These are phyloP conservation scores for Trametes elegans DNA, from an alignment of 768 basidiomycete genomes.

Conservation along the genomic window DNA sequence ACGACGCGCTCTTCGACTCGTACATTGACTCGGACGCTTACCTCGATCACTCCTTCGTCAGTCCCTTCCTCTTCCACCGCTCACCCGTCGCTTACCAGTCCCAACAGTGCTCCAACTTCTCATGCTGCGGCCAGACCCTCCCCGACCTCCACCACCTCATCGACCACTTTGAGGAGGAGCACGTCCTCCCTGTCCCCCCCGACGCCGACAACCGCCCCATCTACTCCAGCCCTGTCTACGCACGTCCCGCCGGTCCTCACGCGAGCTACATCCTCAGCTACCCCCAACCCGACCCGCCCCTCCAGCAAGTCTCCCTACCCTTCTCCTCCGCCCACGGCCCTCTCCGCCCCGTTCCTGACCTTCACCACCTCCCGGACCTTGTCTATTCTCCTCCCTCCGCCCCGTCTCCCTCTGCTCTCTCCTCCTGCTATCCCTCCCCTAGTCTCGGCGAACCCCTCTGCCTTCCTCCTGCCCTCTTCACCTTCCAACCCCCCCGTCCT, in stretches of 20 bases:
- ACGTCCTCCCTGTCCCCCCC: constrained; percentile 33
- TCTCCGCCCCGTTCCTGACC: constrained; percentile 4
- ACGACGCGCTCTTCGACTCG: constrained; percentile 12
- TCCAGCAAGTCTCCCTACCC: constrained; percentile 14
- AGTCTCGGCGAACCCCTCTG: constrained; percentile 20
- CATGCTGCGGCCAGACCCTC: constrained; percentile 46
- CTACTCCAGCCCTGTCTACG: constrained; percentile 28
- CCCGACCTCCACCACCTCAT: constrained; percentile 49
- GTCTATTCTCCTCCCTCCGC: constrained; percentile 9
- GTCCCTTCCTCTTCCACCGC: not conserved
- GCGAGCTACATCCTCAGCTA: constrained; percentile 30
- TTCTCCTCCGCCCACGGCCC: constrained; percentile 2
- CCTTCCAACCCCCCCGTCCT: constrained; percentile 15
- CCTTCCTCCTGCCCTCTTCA: constrained; percentile 25
- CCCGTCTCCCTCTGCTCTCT: constrained; percentile 1
- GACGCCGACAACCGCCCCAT: constrained; percentile 35
- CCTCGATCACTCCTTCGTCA: constrained; percentile 13
- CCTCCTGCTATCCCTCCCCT: constrained; percentile 13
- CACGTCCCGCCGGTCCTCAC: constrained; percentile 14
- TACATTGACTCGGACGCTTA: constrained; percentile 8
- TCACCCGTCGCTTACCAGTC: not conserved
- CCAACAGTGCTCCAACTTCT: constrained; percentile 42
- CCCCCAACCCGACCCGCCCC: constrained; percentile 31
- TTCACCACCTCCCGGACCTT: constrained; percentile 12
- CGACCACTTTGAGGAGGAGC: constrained; percentile 48